These are phyloP conservation scores for Penstemon eatonii DNA, from an alignment of 257 asterid genomes.

Conservation along the genomic window DNA sequence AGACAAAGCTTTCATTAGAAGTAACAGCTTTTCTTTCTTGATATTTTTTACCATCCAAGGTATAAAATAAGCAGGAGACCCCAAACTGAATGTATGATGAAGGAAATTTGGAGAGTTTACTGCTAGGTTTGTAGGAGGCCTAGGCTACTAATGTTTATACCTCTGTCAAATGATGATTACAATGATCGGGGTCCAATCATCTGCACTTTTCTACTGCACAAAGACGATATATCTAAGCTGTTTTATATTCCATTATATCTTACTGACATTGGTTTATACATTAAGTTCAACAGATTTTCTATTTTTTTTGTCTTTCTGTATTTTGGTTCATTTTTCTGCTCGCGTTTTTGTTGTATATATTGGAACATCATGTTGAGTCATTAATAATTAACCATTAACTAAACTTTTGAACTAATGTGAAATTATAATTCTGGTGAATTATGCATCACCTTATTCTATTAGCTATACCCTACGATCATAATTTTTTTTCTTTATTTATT, in stretches of 20 bases:
- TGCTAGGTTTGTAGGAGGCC: neutral
- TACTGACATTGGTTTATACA: neutral
- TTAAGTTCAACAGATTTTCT: neutral
- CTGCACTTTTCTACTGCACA: neutral
- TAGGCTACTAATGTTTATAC: neutral
- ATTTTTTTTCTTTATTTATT: neutral
- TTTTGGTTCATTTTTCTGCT: neutral
- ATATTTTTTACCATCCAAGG: too few relatives aligned
- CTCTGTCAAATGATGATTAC: neutral
- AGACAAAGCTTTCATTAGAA: too few relatives aligned
- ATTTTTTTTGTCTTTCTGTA: neutral
- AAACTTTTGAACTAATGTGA: slow-evolving; percentile 5
- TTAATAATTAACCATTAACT: neutral
- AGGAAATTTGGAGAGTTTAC: neutral
- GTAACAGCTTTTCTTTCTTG: too few relatives aligned
- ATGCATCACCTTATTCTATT: neutral
- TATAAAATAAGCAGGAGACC: too few relatives aligned
- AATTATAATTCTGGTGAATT: slow-evolving; percentile 2
- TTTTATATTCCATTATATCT: neutral
- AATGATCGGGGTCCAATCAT: neutral
- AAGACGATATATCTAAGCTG: neutral
- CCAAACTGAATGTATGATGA: neutral
- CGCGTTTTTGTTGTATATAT: neutral
- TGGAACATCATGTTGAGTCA: neutral
- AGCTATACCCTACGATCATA: neutral